These are phyloP conservation scores for Alternaria arbusti DNA, from an alignment of 2,329 filamentous ascomycete species.

Conservation along the genomic window DNA sequence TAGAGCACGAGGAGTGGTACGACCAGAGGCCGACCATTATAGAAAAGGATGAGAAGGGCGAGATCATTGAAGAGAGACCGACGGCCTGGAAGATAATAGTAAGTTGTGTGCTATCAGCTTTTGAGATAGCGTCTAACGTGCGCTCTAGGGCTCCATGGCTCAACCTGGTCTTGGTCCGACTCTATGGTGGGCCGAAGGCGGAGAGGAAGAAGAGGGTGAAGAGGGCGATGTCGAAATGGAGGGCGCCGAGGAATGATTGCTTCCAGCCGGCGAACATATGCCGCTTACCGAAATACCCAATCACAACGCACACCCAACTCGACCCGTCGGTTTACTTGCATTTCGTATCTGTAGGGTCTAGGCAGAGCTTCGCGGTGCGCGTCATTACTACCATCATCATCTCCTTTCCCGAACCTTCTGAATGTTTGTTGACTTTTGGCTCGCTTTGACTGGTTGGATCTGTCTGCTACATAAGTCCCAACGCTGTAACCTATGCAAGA, in stretches of 20 bases:
- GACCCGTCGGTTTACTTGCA: too few species aligned
- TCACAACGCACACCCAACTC: neutral
- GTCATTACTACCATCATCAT: too few species aligned
- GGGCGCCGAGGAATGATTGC: slow-evolving; percentile 23
- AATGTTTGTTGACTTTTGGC: too few species aligned
- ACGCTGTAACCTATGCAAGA: too few species aligned
- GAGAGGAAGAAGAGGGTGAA: slow-evolving; percentile 36
- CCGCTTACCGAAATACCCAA: neutral
- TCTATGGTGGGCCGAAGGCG: slow-evolving; percentile 53
- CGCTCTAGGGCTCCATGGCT: slow-evolving; percentile 53
- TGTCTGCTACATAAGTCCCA: too few species aligned
- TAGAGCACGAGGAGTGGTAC: slow-evolving; percentile 88
- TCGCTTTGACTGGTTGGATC: too few species aligned
- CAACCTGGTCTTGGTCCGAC: slow-evolving; percentile 56
- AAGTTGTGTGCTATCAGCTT: slow-evolving; percentile 15
- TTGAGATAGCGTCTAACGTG: slow-evolving; percentile 10
- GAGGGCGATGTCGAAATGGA: slow-evolving; percentile 39
- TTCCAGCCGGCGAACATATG: too few species aligned
- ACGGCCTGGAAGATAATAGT: slow-evolving; percentile 73
- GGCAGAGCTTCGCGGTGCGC: too few species aligned
- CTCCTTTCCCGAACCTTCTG: too few species aligned
- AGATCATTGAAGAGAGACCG: slow-evolving; percentile 65
- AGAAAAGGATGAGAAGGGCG: slow-evolving; percentile 69
- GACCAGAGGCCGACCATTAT: slow-evolving; percentile 85
- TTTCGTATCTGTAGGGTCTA: too few species aligned